Conservation (phyloP, 2,329 filamentous ascomycete species). For the Penicillium vulpinum region DNA sequence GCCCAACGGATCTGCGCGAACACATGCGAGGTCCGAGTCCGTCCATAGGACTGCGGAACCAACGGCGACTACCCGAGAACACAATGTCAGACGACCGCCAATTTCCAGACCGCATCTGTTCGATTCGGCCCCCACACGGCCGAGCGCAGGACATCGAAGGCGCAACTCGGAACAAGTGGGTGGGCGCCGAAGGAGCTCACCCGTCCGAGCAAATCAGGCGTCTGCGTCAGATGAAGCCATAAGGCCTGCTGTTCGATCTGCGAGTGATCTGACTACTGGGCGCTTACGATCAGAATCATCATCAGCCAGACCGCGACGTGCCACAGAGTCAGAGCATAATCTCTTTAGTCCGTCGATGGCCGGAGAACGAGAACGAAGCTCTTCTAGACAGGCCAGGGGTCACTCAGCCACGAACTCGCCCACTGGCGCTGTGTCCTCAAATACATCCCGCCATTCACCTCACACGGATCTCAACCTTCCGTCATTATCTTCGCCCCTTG, state of each 20-base stretch:
- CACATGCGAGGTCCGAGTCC: slow-evolving; percentile 35
- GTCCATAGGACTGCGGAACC: slow-evolving; percentile 24
- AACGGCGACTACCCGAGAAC: slow-evolving; percentile 20
- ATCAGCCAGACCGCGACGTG: slow-evolving; percentile 30
- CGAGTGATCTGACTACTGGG: slow-evolving; percentile 37
- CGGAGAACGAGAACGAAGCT: slow-evolving; percentile 24
- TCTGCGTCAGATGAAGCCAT: slow-evolving; percentile 38
- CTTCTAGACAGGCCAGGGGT: slow-evolving; percentile 21
- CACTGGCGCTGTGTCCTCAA: slow-evolving; percentile 11
- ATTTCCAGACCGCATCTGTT: slow-evolving; percentile 37
- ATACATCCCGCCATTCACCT: slow-evolving; percentile 1
- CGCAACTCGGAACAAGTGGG: slow-evolving; percentile 38
- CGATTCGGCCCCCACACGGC: slow-evolving; percentile 27
- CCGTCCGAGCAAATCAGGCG: slow-evolving; percentile 32
- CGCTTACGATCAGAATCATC: slow-evolving; percentile 28
- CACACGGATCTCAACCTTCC: slow-evolving; percentile 10
- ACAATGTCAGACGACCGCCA: slow-evolving; percentile 25
- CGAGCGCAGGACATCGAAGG: slow-evolving; percentile 33
- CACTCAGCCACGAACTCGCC: slow-evolving; percentile 29
- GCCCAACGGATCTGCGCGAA: slow-evolving; percentile 31
- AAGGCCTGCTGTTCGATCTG: slow-evolving; percentile 35
- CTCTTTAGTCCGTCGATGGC: slow-evolving; percentile 28
- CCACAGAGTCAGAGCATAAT: slow-evolving; percentile 36
- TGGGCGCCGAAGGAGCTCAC: slow-evolving; percentile 36
- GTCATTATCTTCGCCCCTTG: slow-evolving; percentile 19